phyloP scores from a whole-genome alignment of 2,329 filamentous ascomycete genomes.

The Aureobasidium leucospermi region DNA sequence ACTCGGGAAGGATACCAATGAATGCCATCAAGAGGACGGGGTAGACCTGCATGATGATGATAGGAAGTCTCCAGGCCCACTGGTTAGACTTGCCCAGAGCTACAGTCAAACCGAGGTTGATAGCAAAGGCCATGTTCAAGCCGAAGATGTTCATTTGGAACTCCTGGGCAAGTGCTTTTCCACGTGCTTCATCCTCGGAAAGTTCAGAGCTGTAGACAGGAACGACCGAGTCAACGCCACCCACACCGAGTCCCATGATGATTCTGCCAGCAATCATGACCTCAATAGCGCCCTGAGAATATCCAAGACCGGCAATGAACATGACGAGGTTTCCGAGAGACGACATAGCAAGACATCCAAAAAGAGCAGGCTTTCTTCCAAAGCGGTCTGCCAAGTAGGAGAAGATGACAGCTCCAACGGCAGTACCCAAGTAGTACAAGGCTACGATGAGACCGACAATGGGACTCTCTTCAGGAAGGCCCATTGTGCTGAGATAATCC shows the following conservation, averaged over 20 bases:
- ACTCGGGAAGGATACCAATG: conserved; percentile 49
- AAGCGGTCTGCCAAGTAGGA: conserved; percentile 47
- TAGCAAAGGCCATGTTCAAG: conserved; percentile 52
- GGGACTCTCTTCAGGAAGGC: conserved; percentile 42
- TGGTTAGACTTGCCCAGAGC: conserved; percentile 48
- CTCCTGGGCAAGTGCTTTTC: conserved; percentile 53
- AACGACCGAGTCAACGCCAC: conserved; percentile 54
- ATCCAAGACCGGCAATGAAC: conserved; percentile 50
- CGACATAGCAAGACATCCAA: conserved; percentile 47
- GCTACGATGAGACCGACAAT: conserved; percentile 54
- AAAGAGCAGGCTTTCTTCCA: conserved; percentile 50
- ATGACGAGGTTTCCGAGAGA: conserved; percentile 53
- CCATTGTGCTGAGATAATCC: conserved; percentile 52
- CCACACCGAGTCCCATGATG: conserved; percentile 51
- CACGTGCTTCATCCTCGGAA: conserved; percentile 48
- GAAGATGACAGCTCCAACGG: conserved; percentile 50
- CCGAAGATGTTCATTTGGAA: conserved; percentile 60
- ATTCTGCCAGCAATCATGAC: conserved; percentile 46
- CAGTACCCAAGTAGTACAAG: conserved; percentile 57
- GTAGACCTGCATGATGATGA: conserved; percentile 55
- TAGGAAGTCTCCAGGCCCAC: conserved; percentile 57
- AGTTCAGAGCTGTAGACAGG: conserved; percentile 53
- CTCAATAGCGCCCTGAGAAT: conserved; percentile 33
- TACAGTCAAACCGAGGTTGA: conserved; percentile 50
- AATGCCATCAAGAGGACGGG: conserved; percentile 47